A percentile compares a stretch with the other conserved stretches of the same genome.
These are phyloP conservation scores for Scedosporium apiospermum DNA, from an alignment of 2,329 filamentous ascomycete genomes.

Conservation along the genomic window DNA sequence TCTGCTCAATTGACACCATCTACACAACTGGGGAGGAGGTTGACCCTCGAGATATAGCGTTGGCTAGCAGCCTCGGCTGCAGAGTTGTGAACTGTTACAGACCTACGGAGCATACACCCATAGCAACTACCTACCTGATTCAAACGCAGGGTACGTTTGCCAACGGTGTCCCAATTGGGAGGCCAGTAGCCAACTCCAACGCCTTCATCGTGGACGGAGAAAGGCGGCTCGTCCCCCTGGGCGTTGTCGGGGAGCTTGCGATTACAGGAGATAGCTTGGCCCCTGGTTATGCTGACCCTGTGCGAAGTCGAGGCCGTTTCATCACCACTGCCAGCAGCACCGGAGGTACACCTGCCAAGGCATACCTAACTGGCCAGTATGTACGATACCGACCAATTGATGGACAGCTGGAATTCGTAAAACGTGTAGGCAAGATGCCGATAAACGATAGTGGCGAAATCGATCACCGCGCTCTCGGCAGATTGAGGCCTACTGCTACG, in stretches of 20 bases:
- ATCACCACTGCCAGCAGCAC: conserved; percentile 3
- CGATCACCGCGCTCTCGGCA: neutral
- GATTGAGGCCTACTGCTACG: too few relatives aligned
- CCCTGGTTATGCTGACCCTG: conserved; percentile 12
- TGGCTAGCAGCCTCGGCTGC: neutral
- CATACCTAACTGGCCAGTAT: conserved; percentile 10
- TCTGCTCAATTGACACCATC: neutral
- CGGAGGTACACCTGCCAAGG: neutral
- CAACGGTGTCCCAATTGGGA: conserved; percentile 15
- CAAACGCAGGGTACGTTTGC: neutral
- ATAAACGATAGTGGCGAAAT: neutral
- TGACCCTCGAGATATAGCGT: neutral
- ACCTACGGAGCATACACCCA: conserved; percentile 14
- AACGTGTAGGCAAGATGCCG: conserved; percentile 6
- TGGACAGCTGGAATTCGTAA: conserved; percentile 8
- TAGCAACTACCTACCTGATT: conserved; percentile 9
- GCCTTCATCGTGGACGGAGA: conserved; percentile 12
- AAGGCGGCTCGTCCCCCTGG: conserved; percentile 12
- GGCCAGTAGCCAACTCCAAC: conserved; percentile 14
- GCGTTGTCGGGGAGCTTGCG: conserved; percentile 16
- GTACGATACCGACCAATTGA: conserved; percentile 6
- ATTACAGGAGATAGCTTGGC: conserved; percentile 15
- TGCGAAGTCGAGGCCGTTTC: conserved; percentile 10
- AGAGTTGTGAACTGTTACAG: conserved; percentile 13
- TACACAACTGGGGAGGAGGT: neutral